Evolutionary conservation across 106 monocot genomes (phyloP), one percentile per base, ranked within the genome.

Genomic region (Dendrobium nobile): DNA sequence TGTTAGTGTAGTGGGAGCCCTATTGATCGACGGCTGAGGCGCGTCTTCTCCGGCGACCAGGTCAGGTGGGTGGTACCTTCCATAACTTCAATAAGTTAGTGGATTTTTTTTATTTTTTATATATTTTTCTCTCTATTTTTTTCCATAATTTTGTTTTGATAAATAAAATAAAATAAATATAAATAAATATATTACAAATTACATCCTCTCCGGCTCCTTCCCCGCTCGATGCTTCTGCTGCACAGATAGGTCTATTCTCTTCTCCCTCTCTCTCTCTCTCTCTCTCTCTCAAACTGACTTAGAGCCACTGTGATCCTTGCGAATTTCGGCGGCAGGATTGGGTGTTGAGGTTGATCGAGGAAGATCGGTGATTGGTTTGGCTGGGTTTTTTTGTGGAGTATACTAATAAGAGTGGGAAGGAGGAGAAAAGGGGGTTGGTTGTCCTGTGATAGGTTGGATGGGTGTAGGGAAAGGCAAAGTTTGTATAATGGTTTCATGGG

Each of bases 401-500:
- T 9, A 45, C 45, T 45, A 45, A 45, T 45, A 45, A 45, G 45
- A 45, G 45, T 45, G 45, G 45, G 45, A 45, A 45, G 45, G 45
- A 7, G 45, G 45, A 37, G 37, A 24, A 41, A 31, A 31, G n/a
- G 47, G 27, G 45, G 2, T 5, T 11, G 77, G 13, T 47, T 9
- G 10, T 58, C 40, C 26, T 44, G 41, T 31, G 73, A 73, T 44
- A 20, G 82, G 22, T 47, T 31, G 45, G 58, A 79, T 48, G 84
- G 65, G 48, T 31, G 20, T 9, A 68, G 76, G 84, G 75, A 68
- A 47, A 7, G 51, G 47, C 2, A 43, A 13, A 42, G 47, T 40
- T n/a, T 18, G 58, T 58, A 51, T 44, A 47, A 58, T 40, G 37
- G 56, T 41, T 82, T 75, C 47, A 79, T 79, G 83, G 80, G 86